Evolutionary conservation across 306 rosid species (phyloP).

Genomic region (Carpinus viminea): DNA sequence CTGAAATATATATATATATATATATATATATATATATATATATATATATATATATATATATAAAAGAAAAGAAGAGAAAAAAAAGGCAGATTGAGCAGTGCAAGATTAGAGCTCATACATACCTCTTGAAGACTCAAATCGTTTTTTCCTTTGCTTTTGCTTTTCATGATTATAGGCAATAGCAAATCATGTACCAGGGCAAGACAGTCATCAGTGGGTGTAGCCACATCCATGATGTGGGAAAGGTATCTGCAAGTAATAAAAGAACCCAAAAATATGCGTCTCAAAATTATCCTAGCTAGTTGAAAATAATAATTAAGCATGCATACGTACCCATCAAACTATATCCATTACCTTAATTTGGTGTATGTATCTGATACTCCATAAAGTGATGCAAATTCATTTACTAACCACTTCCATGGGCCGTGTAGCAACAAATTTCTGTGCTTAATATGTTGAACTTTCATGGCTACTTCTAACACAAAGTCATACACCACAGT

Average conservation of each 20-base stretch:
- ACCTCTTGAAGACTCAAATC: slow-evolving; percentile 36
- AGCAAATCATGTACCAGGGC: slow-evolving; percentile 31
- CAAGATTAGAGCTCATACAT: slow-evolving; percentile 10
- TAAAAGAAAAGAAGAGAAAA: too few relatives aligned
- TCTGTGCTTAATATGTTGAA: slow-evolving; percentile 32
- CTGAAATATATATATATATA: too few relatives aligned
- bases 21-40: too few relatives aligned
- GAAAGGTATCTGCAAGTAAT: slow-evolving; percentile 34
- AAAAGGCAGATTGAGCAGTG: not conserved
- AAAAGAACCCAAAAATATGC: not conserved
- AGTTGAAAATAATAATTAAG: not conserved
- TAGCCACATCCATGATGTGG: slow-evolving; percentile 46
- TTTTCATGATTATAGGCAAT: slow-evolving; percentile 19
- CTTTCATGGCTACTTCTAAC: slow-evolving; percentile 40
- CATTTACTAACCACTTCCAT: slow-evolving; percentile 40
- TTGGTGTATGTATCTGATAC: slow-evolving; percentile 35
- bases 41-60: too few relatives aligned
- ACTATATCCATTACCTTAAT: slow-evolving; percentile 28
- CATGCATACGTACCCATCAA: not conserved
- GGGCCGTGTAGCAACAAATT: slow-evolving; percentile 31
- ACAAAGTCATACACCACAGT: slow-evolving; percentile 36
- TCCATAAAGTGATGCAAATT: slow-evolving; percentile 37
- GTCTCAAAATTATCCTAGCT: not conserved
- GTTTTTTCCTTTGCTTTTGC: slow-evolving; percentile 24
- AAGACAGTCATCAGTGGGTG: slow-evolving; percentile 43